phyloP scores from a whole-genome alignment of 1,284 basidiomycete genomes.

The Paramarasmius palmivorus region DNA sequence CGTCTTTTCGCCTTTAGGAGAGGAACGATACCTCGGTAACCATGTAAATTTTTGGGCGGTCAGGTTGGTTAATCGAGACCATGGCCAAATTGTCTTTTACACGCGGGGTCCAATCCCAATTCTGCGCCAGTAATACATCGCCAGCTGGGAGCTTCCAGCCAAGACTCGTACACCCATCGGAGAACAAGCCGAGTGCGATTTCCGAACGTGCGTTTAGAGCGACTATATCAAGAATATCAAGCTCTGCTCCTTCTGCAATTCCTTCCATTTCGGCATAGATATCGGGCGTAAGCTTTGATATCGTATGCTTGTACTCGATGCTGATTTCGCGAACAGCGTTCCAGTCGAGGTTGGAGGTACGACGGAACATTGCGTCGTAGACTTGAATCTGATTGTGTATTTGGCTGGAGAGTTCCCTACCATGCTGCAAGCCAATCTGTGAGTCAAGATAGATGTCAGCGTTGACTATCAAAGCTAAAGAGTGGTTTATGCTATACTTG shows the following conservation, averaged over 20 bases:
- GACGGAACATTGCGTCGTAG: constrained; percentile 11
- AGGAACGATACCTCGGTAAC: constrained; percentile 10
- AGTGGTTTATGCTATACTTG: background rate
- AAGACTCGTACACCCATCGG: constrained; percentile 19
- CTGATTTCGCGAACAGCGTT: constrained; percentile 5
- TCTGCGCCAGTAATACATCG: constrained; percentile 16
- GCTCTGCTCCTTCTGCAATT: constrained; percentile 17
- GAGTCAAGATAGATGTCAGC: background rate
- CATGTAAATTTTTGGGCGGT: constrained; percentile 16
- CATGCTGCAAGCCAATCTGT: constrained; percentile 10
- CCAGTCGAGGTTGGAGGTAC: constrained; percentile 10
- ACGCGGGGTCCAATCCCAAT: constrained; percentile 18
- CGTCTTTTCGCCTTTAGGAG: background rate
- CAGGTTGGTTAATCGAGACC: constrained; percentile 17
- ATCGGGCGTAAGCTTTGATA: constrained; percentile 3
- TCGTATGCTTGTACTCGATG: background rate
- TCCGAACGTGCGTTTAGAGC: constrained; percentile 20
- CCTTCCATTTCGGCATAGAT: constrained; percentile 13
- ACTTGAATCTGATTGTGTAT: constrained; percentile 10
- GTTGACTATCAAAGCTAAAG: too few relatives aligned
- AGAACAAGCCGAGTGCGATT: constrained; percentile 18
- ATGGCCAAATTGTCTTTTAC: constrained; percentile 16
- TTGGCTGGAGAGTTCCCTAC: constrained; percentile 2
- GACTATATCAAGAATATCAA: constrained; percentile 17
- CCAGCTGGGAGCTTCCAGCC: constrained; percentile 12